A percentile compares a stretch with the other conserved stretches of the same genome.
These are phyloP conservation scores for Colletotrichum incanum DNA, from an alignment of 2,329 filamentous ascomycete genomes.

Conservation along the genomic window DNA sequence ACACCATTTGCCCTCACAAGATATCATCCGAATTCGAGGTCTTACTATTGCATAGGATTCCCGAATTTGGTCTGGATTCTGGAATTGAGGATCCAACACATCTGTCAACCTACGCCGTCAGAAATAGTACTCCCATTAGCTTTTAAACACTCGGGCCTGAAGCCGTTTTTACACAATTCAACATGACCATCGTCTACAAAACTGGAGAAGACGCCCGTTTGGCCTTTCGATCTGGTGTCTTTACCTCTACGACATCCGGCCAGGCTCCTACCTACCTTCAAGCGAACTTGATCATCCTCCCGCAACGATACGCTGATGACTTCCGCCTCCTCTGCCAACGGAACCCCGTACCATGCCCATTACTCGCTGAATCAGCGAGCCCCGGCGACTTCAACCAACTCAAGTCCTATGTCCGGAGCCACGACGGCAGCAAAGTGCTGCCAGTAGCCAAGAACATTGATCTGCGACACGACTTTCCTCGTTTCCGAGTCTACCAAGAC, in stretches of 20 bases:
- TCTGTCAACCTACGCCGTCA: not conserved
- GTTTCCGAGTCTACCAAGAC: slow-evolving; percentile 72
- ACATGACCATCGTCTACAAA: slow-evolving; percentile 29
- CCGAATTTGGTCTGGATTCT: not conserved
- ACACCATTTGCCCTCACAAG: no score
- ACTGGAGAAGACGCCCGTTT: slow-evolving; percentile 60
- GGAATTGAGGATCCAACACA: not conserved
- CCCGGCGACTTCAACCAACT: slow-evolving; percentile 60
- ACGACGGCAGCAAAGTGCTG: slow-evolving; percentile 47
- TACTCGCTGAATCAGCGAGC: slow-evolving; percentile 67
- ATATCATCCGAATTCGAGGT: no score
- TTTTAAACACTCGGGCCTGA: no score
- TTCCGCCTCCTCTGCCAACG: slow-evolving; percentile 72
- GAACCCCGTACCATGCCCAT: slow-evolving; percentile 75
- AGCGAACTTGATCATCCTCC: slow-evolving; percentile 75
- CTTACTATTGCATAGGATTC: no score
- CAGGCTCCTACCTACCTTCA: slow-evolving; percentile 71
- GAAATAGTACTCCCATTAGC: not conserved
- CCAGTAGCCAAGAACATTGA: slow-evolving; percentile 61
- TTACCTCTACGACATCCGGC: slow-evolving; percentile 66
- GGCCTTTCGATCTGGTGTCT: slow-evolving; percentile 57
- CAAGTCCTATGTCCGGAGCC: slow-evolving; percentile 50
- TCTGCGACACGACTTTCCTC: slow-evolving; percentile 71
- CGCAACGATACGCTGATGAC: slow-evolving; percentile 69
- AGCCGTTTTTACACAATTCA: not conserved